phyloP scores from a whole-genome alignment of 2,329 filamentous ascomycete genomes.

The Ophiocordyceps camponoti-rufipedis region DNA sequence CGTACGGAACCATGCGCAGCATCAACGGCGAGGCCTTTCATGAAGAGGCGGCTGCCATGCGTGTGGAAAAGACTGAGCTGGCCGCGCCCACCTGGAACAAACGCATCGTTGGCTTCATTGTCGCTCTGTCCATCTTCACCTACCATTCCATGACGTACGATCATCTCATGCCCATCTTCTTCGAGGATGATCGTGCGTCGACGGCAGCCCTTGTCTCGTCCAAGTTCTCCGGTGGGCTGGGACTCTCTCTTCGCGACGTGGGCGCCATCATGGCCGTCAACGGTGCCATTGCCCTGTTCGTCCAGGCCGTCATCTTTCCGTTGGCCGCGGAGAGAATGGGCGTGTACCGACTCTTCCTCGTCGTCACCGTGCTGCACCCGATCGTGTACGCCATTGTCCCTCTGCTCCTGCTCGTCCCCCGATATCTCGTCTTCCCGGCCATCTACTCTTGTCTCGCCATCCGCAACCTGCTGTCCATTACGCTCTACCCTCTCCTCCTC shows the following conservation, averaged over 20 bases:
- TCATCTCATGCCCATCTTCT: conserved; percentile 79
- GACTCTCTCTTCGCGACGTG: conserved; percentile 42
- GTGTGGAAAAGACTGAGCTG: conserved; percentile 15
- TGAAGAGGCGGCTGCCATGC: conserved; percentile 12
- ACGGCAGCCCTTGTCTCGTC: conserved; percentile 16
- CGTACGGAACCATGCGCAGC: conserved; percentile 52
- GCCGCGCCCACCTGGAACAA: conserved; percentile 29
- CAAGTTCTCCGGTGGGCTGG: conserved; percentile 42
- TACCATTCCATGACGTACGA: conserved; percentile 95
- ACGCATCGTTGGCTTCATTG: conserved; percentile 55
- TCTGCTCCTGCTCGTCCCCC: conserved; percentile 35
- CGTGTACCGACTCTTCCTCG: conserved; percentile 39
- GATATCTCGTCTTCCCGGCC: conserved; percentile 29
- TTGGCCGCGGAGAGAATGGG: conserved; percentile 38
- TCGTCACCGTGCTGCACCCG: conserved; percentile 41
- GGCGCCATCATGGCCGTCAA: conserved; percentile 43
- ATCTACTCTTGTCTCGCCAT: conserved; percentile 40
- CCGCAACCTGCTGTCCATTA: conserved; percentile 42
- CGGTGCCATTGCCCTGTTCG: conserved; percentile 37
- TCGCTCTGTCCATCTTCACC: conserved; percentile 78
- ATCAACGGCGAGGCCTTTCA: conserved; percentile 26
- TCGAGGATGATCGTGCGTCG: conserved; percentile 52
- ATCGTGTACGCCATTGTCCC: conserved; percentile 43
- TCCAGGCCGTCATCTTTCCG: conserved; percentile 44
- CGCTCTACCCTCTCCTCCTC: conserved; percentile 46